Evolutionary conservation across 1,284 basidiomycete genomes (phyloP).

Genomic region (Microbotryum lychnidis-dioicae): DNA sequence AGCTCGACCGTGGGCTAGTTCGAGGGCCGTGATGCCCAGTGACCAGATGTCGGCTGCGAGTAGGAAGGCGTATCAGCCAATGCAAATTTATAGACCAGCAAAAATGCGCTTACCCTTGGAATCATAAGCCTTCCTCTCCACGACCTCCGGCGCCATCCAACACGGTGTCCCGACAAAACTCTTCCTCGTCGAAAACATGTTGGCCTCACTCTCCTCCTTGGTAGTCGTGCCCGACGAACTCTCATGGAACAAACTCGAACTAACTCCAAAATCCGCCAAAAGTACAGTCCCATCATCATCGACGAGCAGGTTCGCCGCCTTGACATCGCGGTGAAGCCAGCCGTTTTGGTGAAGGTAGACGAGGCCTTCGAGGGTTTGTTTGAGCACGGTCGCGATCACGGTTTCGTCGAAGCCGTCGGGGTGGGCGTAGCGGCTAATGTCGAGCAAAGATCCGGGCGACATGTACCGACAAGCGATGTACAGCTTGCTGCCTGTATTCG

Average conservation of each 20-base stretch:
- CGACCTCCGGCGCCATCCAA: conserved; percentile 90
- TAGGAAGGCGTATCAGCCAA: background rate
- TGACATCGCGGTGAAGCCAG: conserved; percentile 79
- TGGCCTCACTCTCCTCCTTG: conserved; percentile 38
- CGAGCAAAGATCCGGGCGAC: conserved; percentile 47
- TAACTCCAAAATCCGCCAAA: conserved; percentile 78
- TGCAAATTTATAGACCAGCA: background rate
- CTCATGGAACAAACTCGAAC: conserved; percentile 65
- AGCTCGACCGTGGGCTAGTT: conserved; percentile 71
- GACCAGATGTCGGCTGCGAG: conserved; percentile 73
- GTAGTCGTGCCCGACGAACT: background rate
- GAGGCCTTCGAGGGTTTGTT: conserved; percentile 71
- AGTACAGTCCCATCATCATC: conserved; percentile 71
- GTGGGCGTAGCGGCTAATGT: conserved; percentile 55
- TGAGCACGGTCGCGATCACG: conserved; percentile 70
- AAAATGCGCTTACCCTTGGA: conserved; percentile 45
- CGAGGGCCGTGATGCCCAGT: conserved; percentile 80
- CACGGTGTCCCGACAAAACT: conserved; percentile 87
- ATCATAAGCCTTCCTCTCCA: conserved; percentile 73
- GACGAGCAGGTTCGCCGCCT: conserved; percentile 77
- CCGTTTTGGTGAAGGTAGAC: conserved; percentile 78
- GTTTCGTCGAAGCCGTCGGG: conserved; percentile 79
- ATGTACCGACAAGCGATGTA: conserved; percentile 81
- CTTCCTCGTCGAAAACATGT: conserved; percentile 56
- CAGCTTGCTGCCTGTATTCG: conserved; percentile 50